Base-by-base conservation (phyloP, 176 grass and related monocot genomes). In the Chloris gayana region DNA sequence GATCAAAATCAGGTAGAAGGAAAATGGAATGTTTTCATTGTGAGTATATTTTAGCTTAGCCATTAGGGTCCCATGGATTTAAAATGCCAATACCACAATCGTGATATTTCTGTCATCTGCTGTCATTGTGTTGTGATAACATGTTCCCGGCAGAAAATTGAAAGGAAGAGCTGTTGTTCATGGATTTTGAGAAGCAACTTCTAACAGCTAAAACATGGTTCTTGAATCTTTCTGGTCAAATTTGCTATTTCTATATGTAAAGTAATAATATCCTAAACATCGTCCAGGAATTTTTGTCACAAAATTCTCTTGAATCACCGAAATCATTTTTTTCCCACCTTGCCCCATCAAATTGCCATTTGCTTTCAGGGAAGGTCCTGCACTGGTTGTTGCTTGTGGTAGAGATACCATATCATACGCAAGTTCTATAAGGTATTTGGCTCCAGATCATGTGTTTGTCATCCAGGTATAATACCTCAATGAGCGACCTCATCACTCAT, bases 371-470 rank as follows among this genome's bases (percentile, higher is more conserved):
- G 84, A 95, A 87, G 96, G 96, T 30, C 90, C 89, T 12, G 81
- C 85, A 19, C 80, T 98, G 39, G 88, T 98, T 74, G 88, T 98
- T 89, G 90, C 92, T 66, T 98, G 92, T 91, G 96, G 96, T 64
- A 85, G 82, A 59, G 92, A 95, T 82, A 98, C 92, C 15, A 78
- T 93, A 73, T 84, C 88, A 67, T 83, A 91, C 70, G 87, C 92
- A 73, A 95, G 92, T 82, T 91, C 86, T 19, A 81, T 98, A 84
- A 91, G 82, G 74, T 47, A 78, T 83, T 83, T 89, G 78, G 90
- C 86, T 75, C 75, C 84, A 79, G 88, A 99, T 80, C 89, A 87
- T 80, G 96, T 99, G n/a, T 98, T 98, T 93, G 90, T 91, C 75
- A 89, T 99, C 83, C 96, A 99, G 92, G 92, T 95, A 84, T 21